These are phyloP conservation scores for Colletotrichum endophyticum DNA, from an alignment of 2,329 filamentous ascomycete genomes.

Conservation along the genomic window DNA sequence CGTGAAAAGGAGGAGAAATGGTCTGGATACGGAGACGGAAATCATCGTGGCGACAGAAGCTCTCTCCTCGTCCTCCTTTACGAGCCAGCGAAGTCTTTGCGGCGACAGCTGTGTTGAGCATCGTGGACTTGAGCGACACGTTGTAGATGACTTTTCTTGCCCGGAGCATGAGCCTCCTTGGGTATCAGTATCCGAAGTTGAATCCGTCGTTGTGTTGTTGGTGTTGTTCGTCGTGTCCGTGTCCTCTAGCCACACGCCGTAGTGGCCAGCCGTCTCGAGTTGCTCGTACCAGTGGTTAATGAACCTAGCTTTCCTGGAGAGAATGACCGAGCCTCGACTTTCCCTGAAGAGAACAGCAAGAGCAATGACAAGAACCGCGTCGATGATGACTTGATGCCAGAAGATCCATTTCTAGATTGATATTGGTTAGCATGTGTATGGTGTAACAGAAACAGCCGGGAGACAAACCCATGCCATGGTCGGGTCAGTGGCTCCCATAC, in stretches of 20 bases:
- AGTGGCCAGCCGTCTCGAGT: conserved; percentile 69
- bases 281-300: conserved; percentile 82
- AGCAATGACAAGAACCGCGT: conserved; percentile 65
- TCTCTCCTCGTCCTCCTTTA: conserved; percentile 78
- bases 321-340: conserved; percentile 79
- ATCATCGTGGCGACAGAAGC: conserved; percentile 73
- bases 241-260: conserved; percentile 47
- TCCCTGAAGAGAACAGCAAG: conserved; percentile 79
- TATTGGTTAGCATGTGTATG: not conserved
- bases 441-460: not conserved
- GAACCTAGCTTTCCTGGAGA: conserved; percentile 74
- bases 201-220: not conserved
- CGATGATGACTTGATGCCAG: conserved; percentile 80
- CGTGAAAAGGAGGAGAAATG: conserved; percentile 78
- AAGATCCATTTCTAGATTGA: conserved; percentile 86
- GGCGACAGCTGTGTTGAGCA: not conserved
- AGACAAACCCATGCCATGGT: conserved; percentile 27
- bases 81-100: conserved; percentile 76
- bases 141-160: not conserved
- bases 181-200: not conserved
- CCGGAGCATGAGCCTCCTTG: not conserved
- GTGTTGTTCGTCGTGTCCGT: conserved; percentile 15
- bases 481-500: conserved; percentile 45
- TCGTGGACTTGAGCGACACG: not conserved
- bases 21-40: conserved; percentile 73